Percentiles rank a stretch among this genome's conserved stretches.
Evolutionary conservation across 2,329 filamentous ascomycete genomes (phyloP).

Genomic region (Sporothrix inflata): DNA sequence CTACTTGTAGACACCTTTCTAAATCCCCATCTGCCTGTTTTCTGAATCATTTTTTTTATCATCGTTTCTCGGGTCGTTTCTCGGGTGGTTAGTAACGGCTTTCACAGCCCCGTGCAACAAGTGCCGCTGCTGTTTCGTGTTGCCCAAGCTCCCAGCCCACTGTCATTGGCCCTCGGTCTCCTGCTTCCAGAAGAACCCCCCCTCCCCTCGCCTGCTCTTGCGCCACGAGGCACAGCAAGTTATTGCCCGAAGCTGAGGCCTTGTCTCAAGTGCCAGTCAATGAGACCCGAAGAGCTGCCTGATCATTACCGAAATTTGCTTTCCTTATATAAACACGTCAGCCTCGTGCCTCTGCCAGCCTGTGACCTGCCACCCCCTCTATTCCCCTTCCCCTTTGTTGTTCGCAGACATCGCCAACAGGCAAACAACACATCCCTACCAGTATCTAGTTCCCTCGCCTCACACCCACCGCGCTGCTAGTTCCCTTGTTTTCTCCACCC

Average conservation of each 20-base stretch:
- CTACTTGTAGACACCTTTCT: not conserved
- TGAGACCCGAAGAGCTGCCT: conserved; percentile 17
- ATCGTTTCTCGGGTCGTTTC: not conserved
- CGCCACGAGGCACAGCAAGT: conserved; percentile 29
- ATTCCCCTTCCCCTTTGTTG: not conserved
- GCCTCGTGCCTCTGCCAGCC: conserved; percentile 6
- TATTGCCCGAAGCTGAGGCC: not conserved
- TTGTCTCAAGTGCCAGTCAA: not conserved
- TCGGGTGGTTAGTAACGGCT: not conserved
- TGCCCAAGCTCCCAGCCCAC: not conserved
- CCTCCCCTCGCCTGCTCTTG: conserved; percentile 21
- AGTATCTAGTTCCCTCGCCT: too few species aligned
- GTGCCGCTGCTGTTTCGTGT: not conserved
- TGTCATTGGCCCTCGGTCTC: not conserved
- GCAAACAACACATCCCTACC: not conserved
- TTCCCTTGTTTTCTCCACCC: not conserved
- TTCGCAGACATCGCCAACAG: not conserved
- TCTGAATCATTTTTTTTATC: not conserved
- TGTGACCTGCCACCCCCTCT: not conserved
- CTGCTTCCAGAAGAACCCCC: not conserved
- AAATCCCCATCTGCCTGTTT: not conserved
- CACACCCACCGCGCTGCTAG: not conserved
- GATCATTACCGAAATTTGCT: not conserved
- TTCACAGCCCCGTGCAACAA: conserved; percentile 12
- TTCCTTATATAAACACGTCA: conserved; percentile 1